Base-by-base conservation (phyloP, 306 rosid species). In the Elaeagnus macrophylla region DNA sequence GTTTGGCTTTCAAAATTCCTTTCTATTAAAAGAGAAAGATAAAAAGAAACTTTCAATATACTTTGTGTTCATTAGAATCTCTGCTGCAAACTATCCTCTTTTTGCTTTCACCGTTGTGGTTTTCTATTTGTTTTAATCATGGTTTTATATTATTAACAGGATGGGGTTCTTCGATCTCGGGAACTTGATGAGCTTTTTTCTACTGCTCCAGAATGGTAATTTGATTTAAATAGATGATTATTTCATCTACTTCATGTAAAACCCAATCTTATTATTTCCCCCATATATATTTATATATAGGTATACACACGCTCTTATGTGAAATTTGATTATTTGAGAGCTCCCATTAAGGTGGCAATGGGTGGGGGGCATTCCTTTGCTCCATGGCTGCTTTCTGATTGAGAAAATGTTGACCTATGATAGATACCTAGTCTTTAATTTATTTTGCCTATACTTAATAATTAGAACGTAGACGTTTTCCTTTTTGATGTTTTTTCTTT, bases 131-230 rank as follows among this genome's bases (percentile, higher is more conserved):
- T 63, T 53, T 13, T 36, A 48, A 53, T 68, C 10, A 12, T 66
- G 62, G 61, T 11, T 7, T n/a, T 55, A 15, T 54, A 25, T 52
- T 57, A 15, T 48, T 53, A 49, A 42, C 68, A 91, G 99, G 96
- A 91, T 73, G 95, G 96, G 62, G 75, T 70, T 76, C 70, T 91
- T 44, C 75, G 78, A 58, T 81, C 99, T 52, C 96, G 84, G 37
- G 99, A 91, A 68, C 60, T 87, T 53, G 96, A 78, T 11, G 99
- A 91, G 69, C 61, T 91, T 59, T 91, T 91, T 82, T 91, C 99
- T 50, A 91, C 96, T 19, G 95, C 99, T 67, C 96, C 99, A 0
- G 95, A 85, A 65, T 80, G 96, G 99, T 91, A 79, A 59, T 56
- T 61, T 65, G 45, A 13, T 49, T 52, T 56, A 11, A 67, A 14